These are phyloP conservation scores for Taphrina betulina DNA, from an alignment of 1,139 yeast species.

Conservation along the genomic window DNA sequence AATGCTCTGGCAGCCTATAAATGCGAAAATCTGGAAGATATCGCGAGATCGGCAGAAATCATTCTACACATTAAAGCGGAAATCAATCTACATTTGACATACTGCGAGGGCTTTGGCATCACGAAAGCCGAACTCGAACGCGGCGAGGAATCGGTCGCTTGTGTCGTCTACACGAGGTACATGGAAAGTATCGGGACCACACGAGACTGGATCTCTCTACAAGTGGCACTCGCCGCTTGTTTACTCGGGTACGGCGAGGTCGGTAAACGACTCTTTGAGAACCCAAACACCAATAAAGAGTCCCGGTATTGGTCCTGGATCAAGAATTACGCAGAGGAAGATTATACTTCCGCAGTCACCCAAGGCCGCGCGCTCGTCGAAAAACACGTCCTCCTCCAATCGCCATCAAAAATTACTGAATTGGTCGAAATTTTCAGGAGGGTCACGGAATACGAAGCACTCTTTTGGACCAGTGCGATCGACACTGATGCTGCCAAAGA, in stretches of 20 bases:
- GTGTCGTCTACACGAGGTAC: slow-evolving; percentile 61
- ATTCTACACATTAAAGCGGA: slow-evolving; percentile 58
- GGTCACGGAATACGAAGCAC: slow-evolving; percentile 30
- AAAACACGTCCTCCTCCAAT: slow-evolving; percentile 8
- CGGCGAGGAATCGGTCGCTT: slow-evolving; percentile 57
- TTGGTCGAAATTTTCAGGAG: slow-evolving; percentile 30
- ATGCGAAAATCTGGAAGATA: slow-evolving; percentile 48
- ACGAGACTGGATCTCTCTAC: slow-evolving; percentile 32
- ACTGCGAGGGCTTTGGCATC: slow-evolving; percentile 53
- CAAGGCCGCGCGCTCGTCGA: slow-evolving; percentile 46
- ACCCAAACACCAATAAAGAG: slow-evolving; percentile 35
- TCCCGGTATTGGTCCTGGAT: slow-evolving; percentile 57
- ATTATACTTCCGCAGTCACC: slow-evolving; percentile 56
- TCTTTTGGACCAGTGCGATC: slow-evolving; percentile 29
- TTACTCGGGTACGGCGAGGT: slow-evolving; percentile 33
- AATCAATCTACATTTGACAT: slow-evolving; percentile 56
- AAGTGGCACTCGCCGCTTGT: slow-evolving; percentile 34
- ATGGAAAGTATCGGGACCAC: slow-evolving; percentile 44
- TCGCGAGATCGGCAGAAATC: slow-evolving; percentile 55
- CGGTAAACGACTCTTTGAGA: slow-evolving; percentile 11
- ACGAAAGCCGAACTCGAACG: slow-evolving; percentile 51
- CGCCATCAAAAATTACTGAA: slow-evolving; percentile 16
- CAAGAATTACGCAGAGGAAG: slow-evolving; percentile 58
- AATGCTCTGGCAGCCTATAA: slow-evolving; percentile 65
- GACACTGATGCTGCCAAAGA: not conserved